A percentile compares a stretch with the other conserved stretches of the same genome.
phyloP scores from a whole-genome alignment of 179 eudicot genomes.

The Carnegiea gigantea region DNA sequence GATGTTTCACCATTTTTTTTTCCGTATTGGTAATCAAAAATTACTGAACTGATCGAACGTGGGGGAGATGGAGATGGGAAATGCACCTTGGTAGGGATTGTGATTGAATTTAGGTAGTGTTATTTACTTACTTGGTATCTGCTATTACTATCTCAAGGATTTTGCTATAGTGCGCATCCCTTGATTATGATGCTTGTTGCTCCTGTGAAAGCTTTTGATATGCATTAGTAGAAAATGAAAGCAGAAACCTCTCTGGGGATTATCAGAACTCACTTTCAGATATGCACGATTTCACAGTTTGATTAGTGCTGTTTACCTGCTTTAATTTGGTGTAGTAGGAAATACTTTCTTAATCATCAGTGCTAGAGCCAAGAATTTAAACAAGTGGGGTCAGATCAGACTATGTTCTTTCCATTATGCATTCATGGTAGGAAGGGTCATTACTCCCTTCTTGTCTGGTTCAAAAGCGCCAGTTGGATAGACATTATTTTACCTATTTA shows the following conservation, averaged over 20 bases:
- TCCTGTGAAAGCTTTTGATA: background rate
- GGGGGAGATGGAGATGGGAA: constrained; percentile 3
- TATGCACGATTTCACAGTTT: too few relatives aligned
- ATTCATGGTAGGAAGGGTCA: constrained; percentile 23
- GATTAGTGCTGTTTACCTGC: too few relatives aligned
- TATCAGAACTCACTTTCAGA: too few relatives aligned
- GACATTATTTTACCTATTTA: background rate
- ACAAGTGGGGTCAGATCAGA: too few relatives aligned
- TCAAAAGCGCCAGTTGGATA: background rate
- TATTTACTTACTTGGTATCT: too few relatives aligned
- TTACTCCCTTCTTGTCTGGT: background rate
- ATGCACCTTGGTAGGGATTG: constrained; percentile 11
- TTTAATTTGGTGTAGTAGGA: too few relatives aligned
- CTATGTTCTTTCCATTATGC: too few relatives aligned
- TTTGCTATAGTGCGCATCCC: too few relatives aligned
- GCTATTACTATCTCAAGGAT: too few relatives aligned
- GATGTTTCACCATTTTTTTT: background rate
- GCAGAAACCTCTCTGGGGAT: background rate
- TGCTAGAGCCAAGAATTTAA: too few relatives aligned
- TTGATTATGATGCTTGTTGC: background rate
- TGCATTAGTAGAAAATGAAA: background rate
- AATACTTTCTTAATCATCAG: too few relatives aligned
- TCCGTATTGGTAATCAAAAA: background rate
- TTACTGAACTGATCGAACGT: background rate
- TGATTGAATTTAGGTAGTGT: too few relatives aligned